Evolutionary conservation across 2,329 filamentous ascomycete genomes (phyloP).

Genomic region (Scorias spongiosa): DNA sequence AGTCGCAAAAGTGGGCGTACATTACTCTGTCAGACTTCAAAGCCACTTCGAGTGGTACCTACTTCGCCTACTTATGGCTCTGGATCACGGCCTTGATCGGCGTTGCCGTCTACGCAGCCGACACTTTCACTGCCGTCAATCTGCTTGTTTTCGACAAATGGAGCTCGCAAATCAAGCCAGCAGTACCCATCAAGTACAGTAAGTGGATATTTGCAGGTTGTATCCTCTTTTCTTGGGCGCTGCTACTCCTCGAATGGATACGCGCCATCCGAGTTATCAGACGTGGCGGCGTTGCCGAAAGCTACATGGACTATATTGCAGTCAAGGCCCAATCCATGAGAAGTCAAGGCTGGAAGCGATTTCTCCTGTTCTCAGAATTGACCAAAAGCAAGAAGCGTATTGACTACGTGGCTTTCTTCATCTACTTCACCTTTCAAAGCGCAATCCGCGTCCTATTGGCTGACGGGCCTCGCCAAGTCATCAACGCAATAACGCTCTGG

Average conservation of each 20-base stretch:
- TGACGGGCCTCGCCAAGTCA: constrained; percentile 77
- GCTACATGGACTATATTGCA: constrained; percentile 77
- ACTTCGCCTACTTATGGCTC: constrained; percentile 71
- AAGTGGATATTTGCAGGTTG: constrained; percentile 93
- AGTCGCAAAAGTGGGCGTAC: constrained; percentile 64
- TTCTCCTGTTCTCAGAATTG: constrained; percentile 80
- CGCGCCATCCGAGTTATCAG: constrained; percentile 68
- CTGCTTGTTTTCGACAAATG: constrained; percentile 78
- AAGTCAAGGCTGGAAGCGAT: constrained; percentile 71
- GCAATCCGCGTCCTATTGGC: constrained; percentile 83
- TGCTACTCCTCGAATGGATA: constrained; percentile 66
- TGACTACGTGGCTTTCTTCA: constrained; percentile 81
- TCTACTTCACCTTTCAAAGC: constrained; percentile 71
- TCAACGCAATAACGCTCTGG: constrained; percentile 80
- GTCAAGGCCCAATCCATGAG: constrained; percentile 72
- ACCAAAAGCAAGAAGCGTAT: constrained; percentile 84
- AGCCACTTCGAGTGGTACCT: constrained; percentile 59
- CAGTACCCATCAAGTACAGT: constrained; percentile 59
- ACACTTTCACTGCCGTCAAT: constrained; percentile 87
- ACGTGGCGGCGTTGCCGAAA: constrained; percentile 75
- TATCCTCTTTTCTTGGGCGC: constrained; percentile 78
- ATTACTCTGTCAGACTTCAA: constrained; percentile 69
- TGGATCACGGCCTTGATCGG: constrained; percentile 68
- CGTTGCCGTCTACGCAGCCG: constrained; percentile 71
- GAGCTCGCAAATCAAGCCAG: constrained; percentile 69